Conservation (phyloP, 495 filamentous ascomycete genomes). For the Penicillium herquei region DNA sequence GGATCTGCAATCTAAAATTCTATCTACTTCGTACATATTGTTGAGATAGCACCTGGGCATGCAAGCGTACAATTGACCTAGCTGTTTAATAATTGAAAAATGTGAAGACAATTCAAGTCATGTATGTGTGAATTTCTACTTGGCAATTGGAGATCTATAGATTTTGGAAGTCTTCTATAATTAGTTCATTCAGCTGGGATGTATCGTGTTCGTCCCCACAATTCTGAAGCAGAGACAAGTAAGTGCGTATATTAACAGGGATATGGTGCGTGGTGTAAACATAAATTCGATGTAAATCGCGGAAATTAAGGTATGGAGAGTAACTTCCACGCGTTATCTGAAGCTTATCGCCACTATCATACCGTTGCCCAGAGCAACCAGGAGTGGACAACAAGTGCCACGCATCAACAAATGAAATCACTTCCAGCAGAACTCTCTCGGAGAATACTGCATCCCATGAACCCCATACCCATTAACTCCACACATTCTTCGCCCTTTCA, state of each 20-base stretch:
- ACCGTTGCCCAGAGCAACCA: slow-evolving; percentile 41
- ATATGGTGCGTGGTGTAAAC: background rate
- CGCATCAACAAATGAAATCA: slow-evolving; percentile 40
- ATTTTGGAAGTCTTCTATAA: background rate
- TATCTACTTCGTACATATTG: no score
- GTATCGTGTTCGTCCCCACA: background rate
- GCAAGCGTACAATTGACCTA: no score
- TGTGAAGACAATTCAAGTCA: no score
- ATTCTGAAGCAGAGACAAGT: background rate
- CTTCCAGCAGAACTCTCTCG: slow-evolving; percentile 21
- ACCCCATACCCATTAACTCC: slow-evolving; percentile 29
- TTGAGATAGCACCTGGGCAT: no score
- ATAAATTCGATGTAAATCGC: slow-evolving; percentile 1
- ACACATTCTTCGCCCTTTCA: slow-evolving; percentile 26
- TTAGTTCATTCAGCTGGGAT: background rate
- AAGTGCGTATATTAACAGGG: background rate
- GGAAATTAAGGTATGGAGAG: background rate
- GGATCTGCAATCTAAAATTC: no score
- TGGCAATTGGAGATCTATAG: no score
- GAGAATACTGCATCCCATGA: slow-evolving; percentile 30
- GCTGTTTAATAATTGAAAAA: no score
- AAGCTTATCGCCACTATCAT: slow-evolving; percentile 8
- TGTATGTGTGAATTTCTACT: no score
- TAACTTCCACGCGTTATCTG: slow-evolving; percentile 10
- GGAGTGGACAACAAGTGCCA: slow-evolving; percentile 25